These are phyloP conservation scores for Fagus crenata DNA, from an alignment of 306 rosid species.

Conservation along the genomic window DNA sequence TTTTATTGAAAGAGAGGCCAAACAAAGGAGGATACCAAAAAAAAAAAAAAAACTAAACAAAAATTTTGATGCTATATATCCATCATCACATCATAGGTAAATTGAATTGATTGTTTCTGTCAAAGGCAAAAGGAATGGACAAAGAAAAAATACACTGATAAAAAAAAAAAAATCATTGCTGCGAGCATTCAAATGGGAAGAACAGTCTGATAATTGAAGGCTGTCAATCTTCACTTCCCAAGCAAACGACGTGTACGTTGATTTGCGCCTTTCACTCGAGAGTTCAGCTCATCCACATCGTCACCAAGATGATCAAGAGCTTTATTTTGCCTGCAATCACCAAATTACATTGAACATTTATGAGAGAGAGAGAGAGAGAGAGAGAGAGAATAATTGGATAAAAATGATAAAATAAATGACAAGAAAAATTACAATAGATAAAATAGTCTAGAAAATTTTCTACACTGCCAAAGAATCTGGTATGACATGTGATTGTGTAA, in stretches of 20 bases:
- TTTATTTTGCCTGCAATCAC: slow-evolving; percentile 82
- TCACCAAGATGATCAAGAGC: slow-evolving; percentile 76
- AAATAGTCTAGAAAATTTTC: neutral
- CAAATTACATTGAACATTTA: slow-evolving; percentile 5
- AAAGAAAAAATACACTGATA: neutral
- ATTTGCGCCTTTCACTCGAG: slow-evolving; percentile 83
- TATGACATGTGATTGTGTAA: neutral
- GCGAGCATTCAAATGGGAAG: neutral
- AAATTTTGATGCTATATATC: too few relatives aligned
- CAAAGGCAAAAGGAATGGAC: neutral
- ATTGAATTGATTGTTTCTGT: neutral
- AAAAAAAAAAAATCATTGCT: neutral
- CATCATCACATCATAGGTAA: neutral
- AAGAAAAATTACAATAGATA: neutral
- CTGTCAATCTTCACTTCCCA: slow-evolving; percentile 37
- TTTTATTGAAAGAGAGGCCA: too few relatives aligned
- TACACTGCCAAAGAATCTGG: neutral
- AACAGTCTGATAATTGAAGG: neutral
- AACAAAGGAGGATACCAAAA: too few relatives aligned
- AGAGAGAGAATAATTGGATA: too few relatives aligned
- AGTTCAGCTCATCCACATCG: slow-evolving; percentile 74
- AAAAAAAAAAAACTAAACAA: too few relatives aligned
- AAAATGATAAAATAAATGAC: neutral
- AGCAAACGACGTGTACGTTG: slow-evolving; percentile 73
- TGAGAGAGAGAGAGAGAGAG: neutral